A percentile compares a stretch with the other conserved stretches of the same genome.
These are phyloP conservation scores for Phytophthora crassamura DNA, from an alignment of 352 stramenopile species.

Conservation along the genomic window DNA sequence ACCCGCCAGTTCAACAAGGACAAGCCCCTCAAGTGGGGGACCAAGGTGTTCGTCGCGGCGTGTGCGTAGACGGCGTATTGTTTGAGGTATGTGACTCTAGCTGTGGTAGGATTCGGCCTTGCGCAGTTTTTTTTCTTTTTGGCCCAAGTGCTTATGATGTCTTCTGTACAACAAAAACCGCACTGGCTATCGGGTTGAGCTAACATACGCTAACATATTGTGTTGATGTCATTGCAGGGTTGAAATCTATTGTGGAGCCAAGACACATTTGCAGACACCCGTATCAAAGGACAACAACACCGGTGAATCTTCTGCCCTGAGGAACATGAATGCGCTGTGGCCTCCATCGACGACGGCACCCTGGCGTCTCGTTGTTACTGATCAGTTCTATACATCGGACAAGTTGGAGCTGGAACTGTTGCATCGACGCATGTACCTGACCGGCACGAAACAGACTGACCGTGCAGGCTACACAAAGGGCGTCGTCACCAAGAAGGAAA, in stretches of 20 bases:
- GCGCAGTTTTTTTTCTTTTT: conserved; percentile 11
- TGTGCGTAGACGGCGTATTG: conserved; percentile 18
- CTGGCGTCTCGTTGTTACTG: conserved; percentile 10
- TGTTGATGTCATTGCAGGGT: conserved; percentile 4
- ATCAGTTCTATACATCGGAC: conserved; percentile 12
- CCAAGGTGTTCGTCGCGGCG: conserved; percentile 19
- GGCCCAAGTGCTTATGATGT: conserved; percentile 2
- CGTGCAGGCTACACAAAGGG: neutral
- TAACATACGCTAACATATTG: conserved; percentile 7
- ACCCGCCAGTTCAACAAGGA: no score
- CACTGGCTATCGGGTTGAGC: conserved; percentile 3
- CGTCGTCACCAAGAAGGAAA: conserved; percentile 1
- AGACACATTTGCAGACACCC: conserved; percentile 7
- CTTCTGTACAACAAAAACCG: neutral
- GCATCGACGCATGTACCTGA: conserved; percentile 4
- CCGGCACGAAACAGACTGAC: conserved; percentile 3
- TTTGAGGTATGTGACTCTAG: conserved; percentile 8
- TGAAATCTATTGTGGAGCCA: conserved; percentile 18
- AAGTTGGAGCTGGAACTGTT: conserved; percentile 7
- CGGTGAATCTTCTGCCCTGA: conserved; percentile 7
- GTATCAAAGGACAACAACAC: conserved; percentile 11
- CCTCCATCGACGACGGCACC: neutral
- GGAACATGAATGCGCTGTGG: conserved; percentile 11
- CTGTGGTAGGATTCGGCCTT: neutral
- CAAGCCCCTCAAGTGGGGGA: conserved; percentile 27